phyloP scores from a whole-genome alignment of 2,329 filamentous ascomycete genomes.

The Claviceps sp. region DNA sequence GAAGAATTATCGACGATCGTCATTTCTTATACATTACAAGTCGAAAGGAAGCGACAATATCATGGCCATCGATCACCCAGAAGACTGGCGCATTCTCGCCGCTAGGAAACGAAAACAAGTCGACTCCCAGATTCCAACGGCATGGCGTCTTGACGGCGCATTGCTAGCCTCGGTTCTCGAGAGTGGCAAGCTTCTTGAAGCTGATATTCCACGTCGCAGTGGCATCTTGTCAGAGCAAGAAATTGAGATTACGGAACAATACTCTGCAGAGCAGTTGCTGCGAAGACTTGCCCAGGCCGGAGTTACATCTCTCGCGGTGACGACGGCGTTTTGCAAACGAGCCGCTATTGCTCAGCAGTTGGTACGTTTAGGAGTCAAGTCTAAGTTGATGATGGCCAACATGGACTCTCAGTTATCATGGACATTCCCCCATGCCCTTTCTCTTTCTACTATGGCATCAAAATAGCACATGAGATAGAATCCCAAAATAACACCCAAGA shows the following conservation, averaged over 20 bases:
- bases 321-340: constrained; percentile 18
- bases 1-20: not conserved
- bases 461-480: not conserved
- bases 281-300: constrained; percentile 19
- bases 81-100: constrained; percentile 1
- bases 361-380: constrained; percentile 8
- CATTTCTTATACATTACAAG: too few species aligned
- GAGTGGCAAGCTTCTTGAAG: not conserved
- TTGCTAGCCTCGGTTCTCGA: not conserved
- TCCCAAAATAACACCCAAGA: not conserved
- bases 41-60: not conserved
- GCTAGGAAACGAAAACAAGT: constrained; percentile 1
- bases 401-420: too few species aligned
- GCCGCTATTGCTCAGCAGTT: constrained; percentile 16
- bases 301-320: constrained; percentile 23
- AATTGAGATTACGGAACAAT: constrained; percentile 30
- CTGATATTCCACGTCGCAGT: constrained; percentile 9
- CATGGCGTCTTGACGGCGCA: constrained; percentile 3
- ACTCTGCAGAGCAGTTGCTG: constrained; percentile 23
- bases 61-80: not conserved
- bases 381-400: too few species aligned
- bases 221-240: constrained; percentile 28
- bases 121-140: constrained; percentile 1
- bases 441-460: not conserved
- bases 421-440: too few species aligned